Evolutionary conservation across 306 rosid species (phyloP), one percentile per base, ranked within the genome.

Genomic region (Mimosa pudica): DNA sequence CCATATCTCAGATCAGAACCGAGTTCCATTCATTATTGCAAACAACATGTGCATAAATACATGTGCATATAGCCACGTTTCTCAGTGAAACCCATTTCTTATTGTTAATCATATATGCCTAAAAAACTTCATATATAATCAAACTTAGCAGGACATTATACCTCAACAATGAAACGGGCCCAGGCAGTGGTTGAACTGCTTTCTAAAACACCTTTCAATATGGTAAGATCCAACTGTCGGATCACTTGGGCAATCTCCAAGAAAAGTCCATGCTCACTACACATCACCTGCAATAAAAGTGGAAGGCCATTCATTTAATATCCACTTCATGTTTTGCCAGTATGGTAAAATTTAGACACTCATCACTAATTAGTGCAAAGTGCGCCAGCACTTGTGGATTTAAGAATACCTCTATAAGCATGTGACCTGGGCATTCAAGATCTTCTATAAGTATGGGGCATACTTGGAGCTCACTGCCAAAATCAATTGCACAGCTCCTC

Each of bases 371-470:
- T 55, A 38, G 65, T 9, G 7, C 32, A 6, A 36, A 20, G 66
- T 36, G 44, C 55, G 64, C 13, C 16, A 3, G 65, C 0, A 3
- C 4, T 33, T 3, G 36, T 0, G 7, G 12, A 30, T 24, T 3
- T 1, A 10, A 64, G 45, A 44, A 78, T 71, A 92, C 98, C 97
- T 95, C 90, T 65, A 92, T 88, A 71, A 90, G 92, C 91, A 95
- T 86, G 83, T 87, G 92, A 33, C 96, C 98, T 9, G 92, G 73
- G 80, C 81, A 60, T 78, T 88, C 94, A 41, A 95, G 92, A 83
- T 95, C 98, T 82, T 95, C 98, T 49, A 95, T 91, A 30, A 92
- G 88, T 60, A 95, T 90, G 68, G 98, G 98, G 80, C 89, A 92
- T 16, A 85, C 66, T 85, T 70, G 74, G 57, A 11, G 88, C 32